Base-by-base conservation (phyloP, 176 grass and related monocot genomes). In the Oryza coarctata region DNA sequence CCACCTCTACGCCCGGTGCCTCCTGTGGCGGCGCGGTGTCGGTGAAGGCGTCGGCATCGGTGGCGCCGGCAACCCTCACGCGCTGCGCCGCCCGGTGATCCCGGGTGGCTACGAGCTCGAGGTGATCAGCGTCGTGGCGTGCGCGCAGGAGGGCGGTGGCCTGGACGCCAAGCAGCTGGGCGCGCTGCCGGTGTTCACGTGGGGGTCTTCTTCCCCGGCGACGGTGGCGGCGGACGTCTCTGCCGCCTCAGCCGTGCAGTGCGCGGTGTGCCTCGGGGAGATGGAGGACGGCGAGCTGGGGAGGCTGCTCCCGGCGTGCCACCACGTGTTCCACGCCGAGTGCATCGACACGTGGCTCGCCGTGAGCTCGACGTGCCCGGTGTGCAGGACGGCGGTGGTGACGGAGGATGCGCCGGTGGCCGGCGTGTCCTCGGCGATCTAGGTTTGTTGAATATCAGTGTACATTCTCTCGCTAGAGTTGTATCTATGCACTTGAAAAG, bases 281-380 rank as follows among this genome's bases (percentile, higher is more conserved):
- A 82, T 86, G 75, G 91, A 84, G 65, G 83, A 81, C 40, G 86
- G 83, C 44, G 83, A 90, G 71, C 76, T 90, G 1, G 85, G 83
- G 12, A 73, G 86, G 88, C 29, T 90, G 83, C 86, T 90, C 43
- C 83, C 83, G 44, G 83, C 50, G 28, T 94, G 88, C 91, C 50
- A 68, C 79, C 91, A 90, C 58, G 65, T 55, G 32, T 90, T 94
- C 65, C 91, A 94, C 79, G 83, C 52, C 3, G 75, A 66, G 13
- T 90, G 91, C 83, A 86, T 94, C 75, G 83, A 94, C 71, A 78
- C 78, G 49, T 94, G 92, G 92, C 49, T 94, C 47, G 22, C 38
- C 29, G 65, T 80, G 3, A 87, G 84, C 83, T 68, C 80, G 28
- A 91, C 92, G 22, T 94, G 83, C 76, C 92, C 83, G 3, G 80